phyloP scores from a whole-genome alignment of 2,329 filamentous ascomycete genomes.

The Waltergamsia citrina region DNA sequence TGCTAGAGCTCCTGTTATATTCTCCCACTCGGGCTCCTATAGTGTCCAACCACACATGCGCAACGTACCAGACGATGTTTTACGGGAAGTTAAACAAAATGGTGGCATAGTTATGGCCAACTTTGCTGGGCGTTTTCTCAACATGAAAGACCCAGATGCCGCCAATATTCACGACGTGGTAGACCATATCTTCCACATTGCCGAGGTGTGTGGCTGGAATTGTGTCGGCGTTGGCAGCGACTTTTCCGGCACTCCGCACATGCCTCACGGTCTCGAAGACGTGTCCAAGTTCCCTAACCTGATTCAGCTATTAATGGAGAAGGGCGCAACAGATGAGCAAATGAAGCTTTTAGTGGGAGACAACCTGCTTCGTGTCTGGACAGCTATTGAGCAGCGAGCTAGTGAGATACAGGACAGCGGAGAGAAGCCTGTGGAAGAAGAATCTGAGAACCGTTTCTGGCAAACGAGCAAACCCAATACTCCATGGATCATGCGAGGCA shows the following conservation, averaged over 20 bases:
- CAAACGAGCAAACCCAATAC: conserved; percentile 13
- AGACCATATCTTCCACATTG: conserved; percentile 21
- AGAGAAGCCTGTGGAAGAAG: conserved; percentile 17
- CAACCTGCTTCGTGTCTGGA: conserved; percentile 80
- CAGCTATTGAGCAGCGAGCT: conserved; percentile 64
- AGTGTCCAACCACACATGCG: conserved; percentile 18
- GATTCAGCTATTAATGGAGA: conserved; percentile 14
- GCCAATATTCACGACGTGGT: conserved; percentile 23
- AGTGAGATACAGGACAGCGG: conserved; percentile 51
- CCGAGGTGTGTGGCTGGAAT: conserved; percentile 20
- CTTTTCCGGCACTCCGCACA: conserved; percentile 20
- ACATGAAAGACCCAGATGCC: conserved; percentile 16
- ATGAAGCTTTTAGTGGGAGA: conserved; percentile 68
- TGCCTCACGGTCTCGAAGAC: conserved; percentile 18
- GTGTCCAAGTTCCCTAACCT: conserved; percentile 23
- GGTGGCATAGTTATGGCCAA: conserved; percentile 28
- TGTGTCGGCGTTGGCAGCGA: conserved; percentile 26
- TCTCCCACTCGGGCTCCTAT: conserved; percentile 19
- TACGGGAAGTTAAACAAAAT: conserved; percentile 22
- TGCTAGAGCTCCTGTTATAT: conserved; percentile 18
- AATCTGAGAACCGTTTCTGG: conserved; percentile 16
- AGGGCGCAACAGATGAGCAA: conserved; percentile 18
- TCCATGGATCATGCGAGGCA: conserved; percentile 13
- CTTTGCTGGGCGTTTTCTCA: conserved; percentile 24
- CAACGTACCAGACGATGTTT: conserved; percentile 29